Percentiles rank a stretch among this genome's conserved stretches.
Evolutionary conservation across 2,329 filamentous ascomycete species (phyloP).

Genomic region (Incumbomyces lentus): DNA sequence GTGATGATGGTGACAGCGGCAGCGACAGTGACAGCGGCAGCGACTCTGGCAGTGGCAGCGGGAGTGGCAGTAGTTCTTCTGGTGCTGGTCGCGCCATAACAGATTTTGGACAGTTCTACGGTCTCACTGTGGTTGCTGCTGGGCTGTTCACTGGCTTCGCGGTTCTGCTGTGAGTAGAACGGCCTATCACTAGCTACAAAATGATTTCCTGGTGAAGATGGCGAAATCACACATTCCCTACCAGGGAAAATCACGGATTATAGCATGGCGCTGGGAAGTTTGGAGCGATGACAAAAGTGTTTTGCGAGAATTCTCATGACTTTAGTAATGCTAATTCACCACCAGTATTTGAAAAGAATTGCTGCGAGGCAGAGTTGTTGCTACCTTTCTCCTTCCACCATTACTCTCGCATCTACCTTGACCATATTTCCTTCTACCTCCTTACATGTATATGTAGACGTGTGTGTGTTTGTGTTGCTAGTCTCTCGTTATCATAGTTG

Average conservation of each 20-base stretch:
- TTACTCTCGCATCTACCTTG: too few relatives aligned
- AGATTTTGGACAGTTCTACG: conserved; percentile 47
- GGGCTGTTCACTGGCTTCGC: conserved; percentile 51
- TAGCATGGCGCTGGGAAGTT: conserved; percentile 4
- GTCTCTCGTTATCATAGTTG: too few relatives aligned
- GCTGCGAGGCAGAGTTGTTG: too few relatives aligned
- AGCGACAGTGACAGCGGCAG: conserved; percentile 4
- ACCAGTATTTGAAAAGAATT: neutral
- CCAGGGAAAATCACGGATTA: neutral
- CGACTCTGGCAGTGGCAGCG: conserved; percentile 18
- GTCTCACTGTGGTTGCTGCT: conserved; percentile 43
- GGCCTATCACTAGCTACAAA: neutral
- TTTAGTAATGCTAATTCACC: conserved; percentile 1
- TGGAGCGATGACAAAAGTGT: neutral
- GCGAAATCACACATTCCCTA: too few relatives aligned
- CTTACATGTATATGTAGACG: too few relatives aligned
- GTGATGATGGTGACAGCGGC: neutral
- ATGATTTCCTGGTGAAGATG: too few relatives aligned
- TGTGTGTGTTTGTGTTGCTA: too few relatives aligned
- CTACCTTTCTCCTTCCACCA: too few relatives aligned
- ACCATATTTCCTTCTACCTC: too few relatives aligned
- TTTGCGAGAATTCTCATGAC: neutral
- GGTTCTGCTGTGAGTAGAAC: conserved; percentile 34
- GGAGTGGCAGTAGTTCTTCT: conserved; percentile 23
- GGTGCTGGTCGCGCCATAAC: conserved; percentile 32